Evolutionary conservation across 768 basidiomycete genomes (phyloP).

Genomic region (Cyclocybe cylindracea): DNA sequence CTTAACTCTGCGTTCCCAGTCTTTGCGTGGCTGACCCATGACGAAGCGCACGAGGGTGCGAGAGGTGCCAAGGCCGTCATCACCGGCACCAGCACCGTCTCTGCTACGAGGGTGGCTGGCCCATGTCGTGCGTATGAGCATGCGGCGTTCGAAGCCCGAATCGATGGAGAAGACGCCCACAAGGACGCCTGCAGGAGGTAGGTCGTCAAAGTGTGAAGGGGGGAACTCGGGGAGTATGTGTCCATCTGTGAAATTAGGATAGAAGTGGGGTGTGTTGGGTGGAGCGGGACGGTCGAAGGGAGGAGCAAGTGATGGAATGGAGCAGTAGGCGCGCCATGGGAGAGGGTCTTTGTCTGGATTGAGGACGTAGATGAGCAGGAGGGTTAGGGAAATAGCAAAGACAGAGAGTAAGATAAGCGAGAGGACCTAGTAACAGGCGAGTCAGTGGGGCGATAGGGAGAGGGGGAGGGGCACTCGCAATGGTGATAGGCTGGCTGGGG

Average conservation of each 20-base stretch:
- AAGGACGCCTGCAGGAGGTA: constrained; percentile 85
- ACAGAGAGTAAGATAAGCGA: constrained; percentile 66
- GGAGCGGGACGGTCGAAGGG: constrained; percentile 42
- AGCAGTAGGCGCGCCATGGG: constrained; percentile 94
- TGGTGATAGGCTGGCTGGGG: constrained; percentile 78
- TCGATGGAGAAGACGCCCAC: constrained; percentile 92
- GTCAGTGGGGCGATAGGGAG: background rate
- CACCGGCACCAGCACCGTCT: constrained; percentile 69
- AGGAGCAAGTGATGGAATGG: constrained; percentile 53
- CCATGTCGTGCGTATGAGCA: constrained; percentile 88
- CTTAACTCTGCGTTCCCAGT: constrained; percentile 77
- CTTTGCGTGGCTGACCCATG: constrained; percentile 78
- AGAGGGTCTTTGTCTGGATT: constrained; percentile 95
- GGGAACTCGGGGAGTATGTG: constrained; percentile 56
- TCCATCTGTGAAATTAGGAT: constrained; percentile 35
- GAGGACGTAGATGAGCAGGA: constrained; percentile 87
- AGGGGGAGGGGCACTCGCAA: constrained; percentile 50
- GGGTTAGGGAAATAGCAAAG: constrained; percentile 82
- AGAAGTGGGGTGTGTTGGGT: constrained; percentile 40
- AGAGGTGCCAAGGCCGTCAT: constrained; percentile 73
- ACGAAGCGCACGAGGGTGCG: constrained; percentile 88
- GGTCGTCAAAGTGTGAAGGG: constrained; percentile 65
- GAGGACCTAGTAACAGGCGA: constrained; percentile 25
- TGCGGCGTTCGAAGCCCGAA: constrained; percentile 79
- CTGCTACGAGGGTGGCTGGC: constrained; percentile 81